Base-by-base conservation (phyloP, 2,329 filamentous ascomycete genomes). In the Botryosphaeria agaves region DNA sequence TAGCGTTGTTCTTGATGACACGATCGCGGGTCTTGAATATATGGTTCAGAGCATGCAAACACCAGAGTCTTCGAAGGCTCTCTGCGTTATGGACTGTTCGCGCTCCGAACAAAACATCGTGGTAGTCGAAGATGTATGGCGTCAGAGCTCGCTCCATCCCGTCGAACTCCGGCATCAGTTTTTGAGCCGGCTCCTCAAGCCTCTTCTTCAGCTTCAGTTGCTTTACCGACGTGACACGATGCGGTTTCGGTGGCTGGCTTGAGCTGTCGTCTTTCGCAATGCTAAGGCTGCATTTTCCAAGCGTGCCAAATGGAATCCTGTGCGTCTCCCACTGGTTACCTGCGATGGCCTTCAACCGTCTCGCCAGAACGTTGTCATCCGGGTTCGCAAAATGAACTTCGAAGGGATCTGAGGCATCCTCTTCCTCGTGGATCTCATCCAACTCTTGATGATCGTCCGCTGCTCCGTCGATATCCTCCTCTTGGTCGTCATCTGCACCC, bases 11-110 rank as follows among this genome's bases (percentile, higher is more conserved):
- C 54, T 93, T 95, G 36, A 95, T 69, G 0, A 95, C 79, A 18
- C 75, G 72, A 46, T 95, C 87, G 39, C 89, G 74, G 2, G 87
- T 94, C 52, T 93, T 94, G 53, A 92, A 75, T 24, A 95, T 64
- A 48, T 95, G 89, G 49, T 95, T 95, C 8, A 95, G 61, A 3
- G 77, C 76, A 52, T 98, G 89, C 2, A 94, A 61, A 41, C 79
- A 83, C 11, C 73, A 64, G 30, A 93, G 57, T 24, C 75, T 71
- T 30, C 83, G 72, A 29, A 95, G 50, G 4, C 62, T 66, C 14
- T 67, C 60, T 1, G 80, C 69, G 46, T 87, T 89, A 11, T 64
- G 57, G 2, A 74, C 54, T 1, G 69, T 81, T 26, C 87, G 68
- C 31, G 73, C 72, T 33, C 76, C 81, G 44, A 79, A 80, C 1